phyloP scores from a whole-genome alignment of 1,284 basidiomycete species.

The Fistulinella cinereoalba region DNA sequence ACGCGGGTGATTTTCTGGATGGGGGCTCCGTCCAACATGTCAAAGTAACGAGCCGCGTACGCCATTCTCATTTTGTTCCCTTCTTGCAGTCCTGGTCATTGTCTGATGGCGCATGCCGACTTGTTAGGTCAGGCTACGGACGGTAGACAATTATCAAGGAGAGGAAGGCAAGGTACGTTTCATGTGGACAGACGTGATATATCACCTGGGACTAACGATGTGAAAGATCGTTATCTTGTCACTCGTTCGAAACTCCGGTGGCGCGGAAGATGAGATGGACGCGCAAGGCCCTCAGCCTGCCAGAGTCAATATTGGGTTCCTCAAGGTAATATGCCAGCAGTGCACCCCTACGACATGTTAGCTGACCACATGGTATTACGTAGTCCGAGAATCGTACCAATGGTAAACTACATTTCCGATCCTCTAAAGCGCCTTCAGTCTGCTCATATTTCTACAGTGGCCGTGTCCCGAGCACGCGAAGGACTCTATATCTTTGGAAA shows the following conservation, averaged over 20 bases:
- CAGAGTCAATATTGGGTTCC: slow-evolving; percentile 60
- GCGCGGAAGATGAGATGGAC: slow-evolving; percentile 34
- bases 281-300: slow-evolving; percentile 22
- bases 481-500: slow-evolving; percentile 75
- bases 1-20: slow-evolving; percentile 29
- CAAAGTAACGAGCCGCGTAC: slow-evolving; percentile 47
- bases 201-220: background rate
- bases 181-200: too few species aligned
- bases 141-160: slow-evolving; percentile 76
- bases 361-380: background rate
- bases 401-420: slow-evolving; percentile 29
- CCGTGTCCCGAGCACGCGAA: slow-evolving; percentile 70
- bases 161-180: slow-evolving; percentile 53
- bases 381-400: slow-evolving; percentile 60
- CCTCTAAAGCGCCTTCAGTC: background rate
- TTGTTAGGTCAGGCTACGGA: slow-evolving; percentile 60
- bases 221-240: slow-evolving; percentile 65
- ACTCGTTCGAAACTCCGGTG: slow-evolving; percentile 65
- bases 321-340: too few species aligned
- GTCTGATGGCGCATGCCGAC: background rate
- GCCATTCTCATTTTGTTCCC: slow-evolving; percentile 7
- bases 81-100: background rate
- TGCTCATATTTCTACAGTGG: slow-evolving; percentile 43
- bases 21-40: slow-evolving; percentile 42
- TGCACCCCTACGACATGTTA: too few species aligned